A percentile compares a stretch with the other conserved stretches of the same genome.
Conservation (phyloP, 169 alveolate genomes). For the Eimeria necatrix region DNA sequence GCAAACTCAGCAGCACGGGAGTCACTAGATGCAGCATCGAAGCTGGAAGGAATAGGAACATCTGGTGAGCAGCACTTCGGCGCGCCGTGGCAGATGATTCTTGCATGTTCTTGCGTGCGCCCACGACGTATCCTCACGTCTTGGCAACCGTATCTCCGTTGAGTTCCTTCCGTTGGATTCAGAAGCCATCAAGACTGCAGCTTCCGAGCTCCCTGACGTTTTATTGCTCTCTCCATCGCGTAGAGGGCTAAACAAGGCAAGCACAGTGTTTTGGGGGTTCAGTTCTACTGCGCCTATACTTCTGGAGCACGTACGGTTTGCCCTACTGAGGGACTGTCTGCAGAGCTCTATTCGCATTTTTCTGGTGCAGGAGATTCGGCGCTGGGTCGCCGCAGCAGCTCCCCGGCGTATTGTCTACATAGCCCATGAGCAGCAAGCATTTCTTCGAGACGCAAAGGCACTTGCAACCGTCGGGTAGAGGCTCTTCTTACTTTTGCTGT, state of each 20-base stretch:
- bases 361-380: slow-evolving; percentile 48
- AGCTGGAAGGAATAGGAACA: too few relatives aligned
- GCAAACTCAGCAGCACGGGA: background rate
- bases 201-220: slow-evolving; percentile 22
- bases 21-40: too few relatives aligned
- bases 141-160: background rate
- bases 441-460: slow-evolving; percentile 39
- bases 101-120: background rate
- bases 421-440: slow-evolving; percentile 54
- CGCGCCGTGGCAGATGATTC: background rate
- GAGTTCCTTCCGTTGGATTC: background rate
- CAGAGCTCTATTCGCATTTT: too few relatives aligned
- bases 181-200: background rate
- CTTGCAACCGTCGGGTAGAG: slow-evolving; percentile 40
- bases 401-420: slow-evolving; percentile 8
- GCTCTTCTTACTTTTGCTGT: background rate
- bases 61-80: background rate
- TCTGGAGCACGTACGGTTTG: too few relatives aligned
- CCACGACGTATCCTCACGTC: background rate
- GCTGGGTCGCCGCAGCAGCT: slow-evolving; percentile 39
- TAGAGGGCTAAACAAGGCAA: slow-evolving; percentile 59
- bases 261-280: background rate
- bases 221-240: slow-evolving; percentile 55
- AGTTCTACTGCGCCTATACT: background rate
- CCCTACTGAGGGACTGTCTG: too few relatives aligned